Evolutionary conservation across 1,139 yeast genomes (phyloP).

Genomic region (Hanseniaspora uvarum): DNA sequence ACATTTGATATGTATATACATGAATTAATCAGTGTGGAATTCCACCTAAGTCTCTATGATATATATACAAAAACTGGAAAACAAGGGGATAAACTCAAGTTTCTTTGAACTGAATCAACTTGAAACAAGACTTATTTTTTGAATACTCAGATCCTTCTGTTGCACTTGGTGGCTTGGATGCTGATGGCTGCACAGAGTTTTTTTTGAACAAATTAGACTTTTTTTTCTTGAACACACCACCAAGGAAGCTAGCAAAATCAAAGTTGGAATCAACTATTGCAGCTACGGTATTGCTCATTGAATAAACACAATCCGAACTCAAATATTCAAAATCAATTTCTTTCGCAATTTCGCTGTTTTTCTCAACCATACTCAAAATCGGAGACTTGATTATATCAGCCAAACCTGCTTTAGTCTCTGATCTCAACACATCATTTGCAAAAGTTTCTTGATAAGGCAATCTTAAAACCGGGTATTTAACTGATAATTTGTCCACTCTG

Average conservation of each 20-base stretch:
- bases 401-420: not conserved
- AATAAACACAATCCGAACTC: conserved; percentile 6
- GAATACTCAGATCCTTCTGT: not conserved
- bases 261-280: conserved; percentile 13
- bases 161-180: not conserved
- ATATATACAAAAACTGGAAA: no score
- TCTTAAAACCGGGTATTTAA: not conserved
- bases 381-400: not conserved
- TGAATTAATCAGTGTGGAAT: no score
- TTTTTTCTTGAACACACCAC: conserved; percentile 8
- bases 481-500: not conserved
- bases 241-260: conserved; percentile 9
- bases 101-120: not conserved
- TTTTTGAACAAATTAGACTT: conserved; percentile 1
- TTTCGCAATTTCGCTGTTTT: not conserved
- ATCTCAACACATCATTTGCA: not conserved
- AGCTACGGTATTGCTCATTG: conserved; percentile 14
- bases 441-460: not conserved
- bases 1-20: no score
- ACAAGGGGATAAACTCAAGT: not conserved
- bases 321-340: conserved; percentile 4
- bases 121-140: conserved; percentile 1
- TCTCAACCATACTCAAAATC: not conserved
- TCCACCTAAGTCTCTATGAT: no score
- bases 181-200: not conserved